Conservation (phyloP, 495 filamentous ascomycete genomes). For the Aspergillus panamensis region DNA sequence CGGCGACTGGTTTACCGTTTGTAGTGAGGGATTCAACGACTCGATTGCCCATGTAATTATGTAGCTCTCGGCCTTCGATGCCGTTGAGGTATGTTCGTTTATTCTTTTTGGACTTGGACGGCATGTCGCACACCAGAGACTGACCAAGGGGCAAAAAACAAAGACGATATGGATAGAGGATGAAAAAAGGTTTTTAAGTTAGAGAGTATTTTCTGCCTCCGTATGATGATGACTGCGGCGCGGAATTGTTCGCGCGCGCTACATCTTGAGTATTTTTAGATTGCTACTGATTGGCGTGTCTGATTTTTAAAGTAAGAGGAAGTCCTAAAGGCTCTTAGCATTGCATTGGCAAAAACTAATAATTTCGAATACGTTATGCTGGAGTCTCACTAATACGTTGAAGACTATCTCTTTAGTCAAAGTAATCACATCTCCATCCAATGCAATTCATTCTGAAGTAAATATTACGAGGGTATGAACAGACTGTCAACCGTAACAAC, state of each 20-base stretch:
- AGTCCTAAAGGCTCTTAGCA: too few relatives aligned
- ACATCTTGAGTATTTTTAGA: too few relatives aligned
- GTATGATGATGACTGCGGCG: too few relatives aligned
- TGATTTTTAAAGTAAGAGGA: too few relatives aligned
- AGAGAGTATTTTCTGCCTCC: too few relatives aligned
- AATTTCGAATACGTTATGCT: too few relatives aligned
- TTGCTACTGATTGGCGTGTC: too few relatives aligned
- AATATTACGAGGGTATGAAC: background rate
- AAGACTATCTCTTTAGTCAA: too few relatives aligned
- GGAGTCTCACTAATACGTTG: too few relatives aligned
- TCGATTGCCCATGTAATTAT: constrained; percentile 15
- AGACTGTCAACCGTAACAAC: background rate
- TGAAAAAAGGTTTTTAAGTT: too few relatives aligned
- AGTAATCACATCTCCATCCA: background rate
- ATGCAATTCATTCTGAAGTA: background rate
- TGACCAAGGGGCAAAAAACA: background rate
- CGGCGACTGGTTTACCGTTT: constrained; percentile 8
- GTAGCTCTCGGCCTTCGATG: constrained; percentile 9
- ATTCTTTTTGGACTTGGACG: background rate
- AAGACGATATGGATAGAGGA: background rate
- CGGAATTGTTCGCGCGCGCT: too few relatives aligned
- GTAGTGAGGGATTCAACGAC: constrained; percentile 8
- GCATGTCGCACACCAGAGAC: background rate
- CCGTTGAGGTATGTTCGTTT: constrained; percentile 2
- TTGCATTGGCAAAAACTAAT: too few relatives aligned